phyloP scores from a whole-genome alignment of 108 stramenopile genomes.

The Cyclotella choctawhatcheeana region DNA sequence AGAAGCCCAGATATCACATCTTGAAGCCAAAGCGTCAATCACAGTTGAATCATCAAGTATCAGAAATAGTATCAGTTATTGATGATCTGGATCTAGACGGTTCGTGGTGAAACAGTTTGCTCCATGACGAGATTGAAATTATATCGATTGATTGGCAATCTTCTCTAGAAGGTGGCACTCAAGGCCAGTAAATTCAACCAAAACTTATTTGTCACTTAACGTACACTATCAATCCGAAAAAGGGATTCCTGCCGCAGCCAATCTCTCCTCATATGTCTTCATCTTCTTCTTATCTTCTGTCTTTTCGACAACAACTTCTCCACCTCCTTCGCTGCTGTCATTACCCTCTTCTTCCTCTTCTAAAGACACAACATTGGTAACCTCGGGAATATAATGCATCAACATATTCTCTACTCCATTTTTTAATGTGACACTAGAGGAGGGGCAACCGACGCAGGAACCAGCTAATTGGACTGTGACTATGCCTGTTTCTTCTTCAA shows the following conservation, averaged over 20 bases:
- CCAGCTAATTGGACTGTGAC: constrained; percentile 87
- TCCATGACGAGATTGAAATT: too few species aligned
- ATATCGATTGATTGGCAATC: too few species aligned
- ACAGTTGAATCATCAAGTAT: too few species aligned
- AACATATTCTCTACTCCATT: constrained; percentile 99
- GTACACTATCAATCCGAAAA: constrained; percentile 76
- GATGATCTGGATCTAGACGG: too few species aligned
- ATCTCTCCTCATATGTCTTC: constrained; percentile 83
- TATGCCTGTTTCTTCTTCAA: constrained; percentile 85
- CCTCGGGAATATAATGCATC: constrained; percentile 99
- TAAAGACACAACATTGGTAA: constrained; percentile 83
- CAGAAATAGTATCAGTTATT: too few species aligned
- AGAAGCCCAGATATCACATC: background rate
- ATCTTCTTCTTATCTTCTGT: constrained; percentile 55
- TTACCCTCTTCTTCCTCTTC: constrained; percentile 74
- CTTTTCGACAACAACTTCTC: constrained; percentile 16
- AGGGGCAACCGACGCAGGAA: constrained; percentile 97
- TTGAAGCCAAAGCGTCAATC: background rate
- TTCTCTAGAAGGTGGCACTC: too few species aligned
- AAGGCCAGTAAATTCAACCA: too few species aligned
- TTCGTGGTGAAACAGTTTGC: too few species aligned
- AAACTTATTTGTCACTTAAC: too few species aligned
- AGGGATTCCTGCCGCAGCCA: constrained; percentile 90
- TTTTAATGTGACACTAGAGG: constrained; percentile 94
- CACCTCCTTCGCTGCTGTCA: constrained; percentile 30